Conservation (phyloP, 2,329 filamentous ascomycete species). For the Botrytis sinoallii region DNA sequence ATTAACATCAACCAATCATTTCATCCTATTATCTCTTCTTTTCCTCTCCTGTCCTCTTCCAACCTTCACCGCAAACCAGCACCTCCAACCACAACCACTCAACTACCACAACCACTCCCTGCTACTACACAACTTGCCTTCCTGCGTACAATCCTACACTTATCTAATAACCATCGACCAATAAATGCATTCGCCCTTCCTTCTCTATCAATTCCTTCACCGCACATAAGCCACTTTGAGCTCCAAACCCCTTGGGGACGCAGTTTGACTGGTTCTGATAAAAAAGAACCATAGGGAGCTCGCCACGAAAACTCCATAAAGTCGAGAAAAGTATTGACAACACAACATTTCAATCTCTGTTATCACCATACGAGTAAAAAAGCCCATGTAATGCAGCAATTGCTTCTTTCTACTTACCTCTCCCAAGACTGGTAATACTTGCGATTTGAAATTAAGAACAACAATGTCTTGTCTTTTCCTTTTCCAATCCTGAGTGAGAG, state of each 20-base stretch:
- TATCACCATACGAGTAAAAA: not conserved
- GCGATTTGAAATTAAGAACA: not conserved
- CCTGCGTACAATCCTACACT: not conserved
- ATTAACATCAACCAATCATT: not conserved
- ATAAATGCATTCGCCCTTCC: not conserved
- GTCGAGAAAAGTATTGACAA: not conserved
- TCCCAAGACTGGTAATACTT: not conserved
- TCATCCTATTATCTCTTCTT: not conserved
- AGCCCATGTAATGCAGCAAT: conserved; percentile 11
- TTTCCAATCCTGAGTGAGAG: not conserved
- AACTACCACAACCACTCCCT: not conserved
- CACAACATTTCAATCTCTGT: not conserved
- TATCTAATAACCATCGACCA: not conserved
- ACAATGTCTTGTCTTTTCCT: not conserved
- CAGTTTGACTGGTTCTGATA: not conserved
- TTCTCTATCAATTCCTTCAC: conserved; percentile 21
- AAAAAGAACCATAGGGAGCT: conserved; percentile 13
- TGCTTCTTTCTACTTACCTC: not conserved
- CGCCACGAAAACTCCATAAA: conserved; percentile 16
- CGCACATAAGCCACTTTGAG: conserved; percentile 30
- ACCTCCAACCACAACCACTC: conserved; percentile 1
- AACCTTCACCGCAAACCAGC: conserved; percentile 22
- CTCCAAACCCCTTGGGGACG: not conserved
- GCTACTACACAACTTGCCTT: not conserved
- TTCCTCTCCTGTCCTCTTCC: not conserved